These are phyloP conservation scores for Cucumis cinereus DNA, from an alignment of 306 rosid genomes.

Conservation along the genomic window DNA sequence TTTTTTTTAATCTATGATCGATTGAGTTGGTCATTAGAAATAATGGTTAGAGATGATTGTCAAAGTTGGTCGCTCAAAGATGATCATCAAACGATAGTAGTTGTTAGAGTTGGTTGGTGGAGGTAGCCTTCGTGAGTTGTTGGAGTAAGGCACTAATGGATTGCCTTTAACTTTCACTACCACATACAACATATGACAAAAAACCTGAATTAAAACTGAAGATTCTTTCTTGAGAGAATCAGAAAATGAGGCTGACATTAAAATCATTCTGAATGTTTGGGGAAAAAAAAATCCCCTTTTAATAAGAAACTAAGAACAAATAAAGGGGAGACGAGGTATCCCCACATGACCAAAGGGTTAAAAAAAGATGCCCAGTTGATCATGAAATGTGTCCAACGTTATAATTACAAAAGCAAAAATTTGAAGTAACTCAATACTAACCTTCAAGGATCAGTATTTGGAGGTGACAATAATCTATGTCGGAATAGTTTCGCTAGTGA, in stretches of 20 bases:
- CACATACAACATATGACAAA: too few relatives aligned
- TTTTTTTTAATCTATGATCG: too few relatives aligned
- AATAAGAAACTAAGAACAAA: neutral
- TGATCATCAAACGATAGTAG: too few relatives aligned
- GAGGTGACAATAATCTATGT: slow-evolving; percentile 45
- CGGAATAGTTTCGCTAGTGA: slow-evolving; percentile 70
- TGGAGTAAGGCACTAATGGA: too few relatives aligned
- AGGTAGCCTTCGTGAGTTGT: too few relatives aligned
- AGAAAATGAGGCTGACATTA: neutral
- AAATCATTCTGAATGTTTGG: neutral
- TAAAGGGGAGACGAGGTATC: neutral
- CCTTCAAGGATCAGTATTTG: slow-evolving; percentile 1
- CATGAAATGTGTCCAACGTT: neutral
- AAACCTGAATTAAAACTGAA: too few relatives aligned
- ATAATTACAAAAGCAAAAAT: neutral
- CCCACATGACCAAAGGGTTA: neutral
- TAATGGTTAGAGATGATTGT: too few relatives aligned
- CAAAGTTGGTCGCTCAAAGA: too few relatives aligned
- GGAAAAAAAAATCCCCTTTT: neutral
- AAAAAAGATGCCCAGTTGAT: neutral
- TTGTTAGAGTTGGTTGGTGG: too few relatives aligned
- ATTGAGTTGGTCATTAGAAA: too few relatives aligned
- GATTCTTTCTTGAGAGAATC: too few relatives aligned
- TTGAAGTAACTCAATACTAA: neutral
- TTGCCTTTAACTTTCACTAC: too few relatives aligned